Evolutionary conservation across 2,329 filamentous ascomycete genomes (phyloP).

Genomic region (Colletotrichum somersetense): DNA sequence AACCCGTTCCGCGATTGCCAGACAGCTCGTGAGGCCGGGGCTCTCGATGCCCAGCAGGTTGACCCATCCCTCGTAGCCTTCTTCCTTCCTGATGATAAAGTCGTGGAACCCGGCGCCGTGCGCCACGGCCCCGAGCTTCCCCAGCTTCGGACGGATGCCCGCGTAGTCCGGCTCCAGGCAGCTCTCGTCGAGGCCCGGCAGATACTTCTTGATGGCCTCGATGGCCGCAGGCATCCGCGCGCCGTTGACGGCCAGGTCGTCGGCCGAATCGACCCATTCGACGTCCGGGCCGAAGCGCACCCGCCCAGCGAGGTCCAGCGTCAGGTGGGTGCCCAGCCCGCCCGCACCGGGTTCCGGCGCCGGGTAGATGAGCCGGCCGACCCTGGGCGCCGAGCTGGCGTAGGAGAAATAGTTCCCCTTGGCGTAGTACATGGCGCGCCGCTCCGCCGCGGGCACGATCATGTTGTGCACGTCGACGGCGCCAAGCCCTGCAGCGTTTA

Average conservation of each 20-base stretch:
- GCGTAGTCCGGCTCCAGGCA: slow-evolving; percentile 86
- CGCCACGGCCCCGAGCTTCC: slow-evolving; percentile 68
- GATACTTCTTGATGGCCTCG: slow-evolving; percentile 80
- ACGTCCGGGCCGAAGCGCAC: slow-evolving; percentile 95
- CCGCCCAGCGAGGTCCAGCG: slow-evolving; percentile 85
- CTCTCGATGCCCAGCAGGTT: slow-evolving; percentile 95
- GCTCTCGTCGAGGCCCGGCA: slow-evolving; percentile 77
- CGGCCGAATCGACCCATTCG: slow-evolving; percentile 84
- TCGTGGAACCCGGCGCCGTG: slow-evolving; percentile 81
- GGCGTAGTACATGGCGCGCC: slow-evolving; percentile 79
- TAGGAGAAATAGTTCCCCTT: slow-evolving; percentile 98
- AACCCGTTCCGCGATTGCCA: slow-evolving; percentile 89
- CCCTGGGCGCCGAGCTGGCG: slow-evolving; percentile 69
- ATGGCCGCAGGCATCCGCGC: slow-evolving; percentile 75
- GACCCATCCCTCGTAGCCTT: slow-evolving; percentile 84
- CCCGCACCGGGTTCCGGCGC: slow-evolving; percentile 84
- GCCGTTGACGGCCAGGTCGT: slow-evolving; percentile 76
- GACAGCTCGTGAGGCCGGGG: slow-evolving; percentile 86
- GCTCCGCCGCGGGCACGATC: slow-evolving; percentile 72
- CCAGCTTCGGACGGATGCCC: slow-evolving; percentile 90
- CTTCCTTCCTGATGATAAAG: slow-evolving; percentile 83
- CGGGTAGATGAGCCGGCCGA: slow-evolving; percentile 86
- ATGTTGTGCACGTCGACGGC: slow-evolving; percentile 85
- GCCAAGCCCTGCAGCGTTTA: slow-evolving; percentile 89
- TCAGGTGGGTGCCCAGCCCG: slow-evolving; percentile 93